Conservation (phyloP, 306 rosid species). For the Pterocarpus santalinus region DNA sequence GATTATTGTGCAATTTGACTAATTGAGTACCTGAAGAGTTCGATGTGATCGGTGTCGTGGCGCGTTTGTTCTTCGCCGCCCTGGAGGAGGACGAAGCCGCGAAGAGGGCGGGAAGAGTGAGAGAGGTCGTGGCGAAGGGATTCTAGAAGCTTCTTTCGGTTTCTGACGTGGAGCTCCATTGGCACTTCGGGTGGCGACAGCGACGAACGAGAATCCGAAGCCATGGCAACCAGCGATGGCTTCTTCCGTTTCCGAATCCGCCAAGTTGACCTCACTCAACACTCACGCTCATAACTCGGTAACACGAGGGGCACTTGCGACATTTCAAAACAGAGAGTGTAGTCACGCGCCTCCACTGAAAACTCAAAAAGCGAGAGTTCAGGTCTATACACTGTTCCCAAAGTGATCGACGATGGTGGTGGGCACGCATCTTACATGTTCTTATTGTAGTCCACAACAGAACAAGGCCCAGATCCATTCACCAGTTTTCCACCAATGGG, state of each 20-base stretch:
- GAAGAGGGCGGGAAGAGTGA: constrained; percentile 62
- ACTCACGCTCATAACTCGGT: too few species aligned
- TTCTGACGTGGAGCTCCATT: constrained; percentile 64
- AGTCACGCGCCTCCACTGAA: too few species aligned
- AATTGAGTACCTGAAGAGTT: constrained; percentile 78
- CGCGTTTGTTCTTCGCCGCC: constrained; percentile 92
- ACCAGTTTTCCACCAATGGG: too few species aligned
- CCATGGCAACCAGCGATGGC: constrained; percentile 23
- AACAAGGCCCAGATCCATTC: too few species aligned
- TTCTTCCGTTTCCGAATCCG: background rate
- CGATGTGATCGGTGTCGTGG: constrained; percentile 85
- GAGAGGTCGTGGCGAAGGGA: constrained; percentile 70
- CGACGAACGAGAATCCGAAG: constrained; percentile 1
- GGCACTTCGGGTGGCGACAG: constrained; percentile 67
- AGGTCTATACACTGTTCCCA: too few species aligned
- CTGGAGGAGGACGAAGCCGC: constrained; percentile 83
- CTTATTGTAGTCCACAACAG: too few species aligned
- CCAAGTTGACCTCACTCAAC: too few species aligned
- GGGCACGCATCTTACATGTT: too few species aligned
- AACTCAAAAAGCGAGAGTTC: too few species aligned
- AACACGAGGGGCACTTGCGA: too few species aligned
- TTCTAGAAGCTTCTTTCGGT: constrained; percentile 65
- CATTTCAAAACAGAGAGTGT: too few species aligned
- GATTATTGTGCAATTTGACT: background rate
- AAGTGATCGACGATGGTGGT: too few species aligned